Conservation (phyloP, 1,284 basidiomycete genomes). For the Porogramme epimiltina region DNA sequence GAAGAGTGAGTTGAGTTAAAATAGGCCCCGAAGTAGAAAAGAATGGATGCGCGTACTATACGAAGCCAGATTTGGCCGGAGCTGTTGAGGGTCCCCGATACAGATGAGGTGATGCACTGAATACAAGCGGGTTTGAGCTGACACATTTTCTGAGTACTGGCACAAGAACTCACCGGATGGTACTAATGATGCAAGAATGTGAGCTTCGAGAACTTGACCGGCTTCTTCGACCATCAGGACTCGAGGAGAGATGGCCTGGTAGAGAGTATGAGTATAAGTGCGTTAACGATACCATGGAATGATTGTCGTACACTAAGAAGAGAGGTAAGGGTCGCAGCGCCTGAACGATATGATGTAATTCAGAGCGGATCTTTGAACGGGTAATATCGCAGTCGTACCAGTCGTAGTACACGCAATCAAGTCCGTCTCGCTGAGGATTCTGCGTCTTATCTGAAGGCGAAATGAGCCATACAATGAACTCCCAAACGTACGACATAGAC, state of each 20-base stretch:
- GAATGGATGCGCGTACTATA: conserved; percentile 53
- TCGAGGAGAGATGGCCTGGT: conserved; percentile 37
- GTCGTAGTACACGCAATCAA: conserved; percentile 76
- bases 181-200: conserved; percentile 63
- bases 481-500: too few relatives aligned
- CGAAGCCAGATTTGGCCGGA: conserved; percentile 66
- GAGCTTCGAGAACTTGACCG: conserved; percentile 80
- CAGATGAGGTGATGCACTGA: conserved; percentile 27
- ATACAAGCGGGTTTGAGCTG: background rate
- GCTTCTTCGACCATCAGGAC: conserved; percentile 52
- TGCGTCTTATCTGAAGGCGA: conserved; percentile 13
- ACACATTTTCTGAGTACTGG: too few relatives aligned
- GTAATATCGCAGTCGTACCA: conserved; percentile 38
- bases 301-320: background rate
- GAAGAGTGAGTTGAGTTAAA: too few relatives aligned
- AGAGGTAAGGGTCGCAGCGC: conserved; percentile 53
- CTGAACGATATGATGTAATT: conserved; percentile 31
- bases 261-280: too few relatives aligned
- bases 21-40: too few relatives aligned
- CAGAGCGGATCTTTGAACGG: background rate
- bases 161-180: conserved; percentile 28
- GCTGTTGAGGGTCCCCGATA: conserved; percentile 49
- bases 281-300: background rate
- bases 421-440: conserved; percentile 49
- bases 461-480: too few relatives aligned